Conservation (phyloP, 805 yeast species). For the Teunomyces atbi region DNA sequence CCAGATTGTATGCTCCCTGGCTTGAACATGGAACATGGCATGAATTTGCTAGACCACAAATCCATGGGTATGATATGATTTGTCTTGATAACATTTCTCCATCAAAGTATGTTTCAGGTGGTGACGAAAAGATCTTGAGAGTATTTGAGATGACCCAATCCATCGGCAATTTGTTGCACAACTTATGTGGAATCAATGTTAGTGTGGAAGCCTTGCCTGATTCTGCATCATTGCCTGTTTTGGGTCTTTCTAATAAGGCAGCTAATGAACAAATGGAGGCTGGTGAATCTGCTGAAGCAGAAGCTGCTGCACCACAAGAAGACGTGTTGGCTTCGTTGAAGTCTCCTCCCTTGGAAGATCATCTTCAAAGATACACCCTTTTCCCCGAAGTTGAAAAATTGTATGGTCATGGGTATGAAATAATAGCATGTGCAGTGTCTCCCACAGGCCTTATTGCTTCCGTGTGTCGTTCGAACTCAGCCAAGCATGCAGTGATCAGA, state of each 20-base stretch:
- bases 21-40: constrained; percentile 55
- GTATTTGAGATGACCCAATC: constrained; percentile 86
- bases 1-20: constrained; percentile 78
- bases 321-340: constrained; percentile 47
- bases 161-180: constrained; percentile 60
- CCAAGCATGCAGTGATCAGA: constrained; percentile 82
- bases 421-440: constrained; percentile 72
- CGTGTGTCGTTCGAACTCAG: constrained; percentile 86
- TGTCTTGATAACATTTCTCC: constrained; percentile 62
- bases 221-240: constrained; percentile 86
- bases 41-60: constrained; percentile 95
- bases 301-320: constrained; percentile 31
- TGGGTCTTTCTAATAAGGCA: constrained; percentile 92
- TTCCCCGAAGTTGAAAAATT: constrained; percentile 95
- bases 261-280: constrained; percentile 48
- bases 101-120: constrained; percentile 81
- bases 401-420: constrained; percentile 97
- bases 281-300: constrained; percentile 40
- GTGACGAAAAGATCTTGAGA: constrained; percentile 90
- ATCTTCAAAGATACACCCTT: constrained; percentile 83
- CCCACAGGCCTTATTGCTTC: constrained; percentile 73
- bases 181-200: constrained; percentile 47
- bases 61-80: constrained; percentile 96
- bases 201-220: constrained; percentile 53
- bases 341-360: constrained; percentile 84